Base-by-base conservation (phyloP, 225 moss, liverwort and hornwort species). In the Straminergon stramineum region DNA sequence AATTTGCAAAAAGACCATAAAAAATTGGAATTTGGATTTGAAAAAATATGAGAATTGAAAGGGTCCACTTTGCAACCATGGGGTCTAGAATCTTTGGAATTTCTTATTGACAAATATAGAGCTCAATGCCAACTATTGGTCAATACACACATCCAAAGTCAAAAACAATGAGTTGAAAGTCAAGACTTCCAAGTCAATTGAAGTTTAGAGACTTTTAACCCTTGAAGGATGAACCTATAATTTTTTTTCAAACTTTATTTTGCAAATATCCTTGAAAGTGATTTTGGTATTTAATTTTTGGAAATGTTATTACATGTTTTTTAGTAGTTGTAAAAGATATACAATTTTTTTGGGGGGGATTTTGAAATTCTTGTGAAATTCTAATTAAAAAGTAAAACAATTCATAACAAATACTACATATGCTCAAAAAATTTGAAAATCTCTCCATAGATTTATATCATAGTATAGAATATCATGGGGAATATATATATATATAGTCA, bases 221-320 rank as follows among this genome's bases (percentile, higher is more conserved):
- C 3, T 41, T 7, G 6, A 69, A 7, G 1, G 4, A 23, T 1
- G 0, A 69, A 13, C n/a, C 1, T 13, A 22, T n/a, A 23, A 13
- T n/a, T n/a, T 69, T 69, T 37, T 22, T 39, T 23, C 23, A 69
- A 20, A 69, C 7, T 71, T 41, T 8, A 41, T 71, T 15, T 71
- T 71, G 3, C 5, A 73, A 43, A 6, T 26, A 8, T 0, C 15
- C 1, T 26, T 41, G 5, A 41, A 26, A 8, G 4, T 15, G 5
- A 7, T 27, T 73, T 23, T n/a, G 24, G 39, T 73, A 43, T 16
- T 27, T 73, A 71, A 27, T 41, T 27, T 41, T 27, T 5, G 0
- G 2, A 24, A 2, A 27, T 73, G 3, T 15, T 0, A 26, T 26
- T 26, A 71, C 4, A 15, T 15, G 5, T 26, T 9, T 27, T 41